Percentiles rank a stretch among this genome's conserved stretches.
phyloP scores from a whole-genome alignment of 768 basidiomycete species.

The Leccinum olivaceopallidum region DNA sequence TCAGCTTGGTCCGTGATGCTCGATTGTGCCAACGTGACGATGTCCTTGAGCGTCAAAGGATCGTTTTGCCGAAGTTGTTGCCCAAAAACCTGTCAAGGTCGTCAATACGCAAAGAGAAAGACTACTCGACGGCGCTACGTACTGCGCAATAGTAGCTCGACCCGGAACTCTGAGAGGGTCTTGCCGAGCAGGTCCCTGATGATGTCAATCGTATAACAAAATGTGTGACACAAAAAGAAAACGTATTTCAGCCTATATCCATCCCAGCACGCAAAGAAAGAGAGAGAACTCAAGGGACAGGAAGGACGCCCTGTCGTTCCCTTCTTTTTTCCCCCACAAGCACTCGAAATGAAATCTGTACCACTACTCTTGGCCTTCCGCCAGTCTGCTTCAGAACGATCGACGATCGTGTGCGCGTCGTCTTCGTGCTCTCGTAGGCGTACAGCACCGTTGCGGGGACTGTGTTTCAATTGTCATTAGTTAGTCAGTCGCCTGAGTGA shows the following conservation, averaged over 20 bases:
- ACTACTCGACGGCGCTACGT: constrained; percentile 23
- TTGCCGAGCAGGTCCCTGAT: constrained; percentile 71
- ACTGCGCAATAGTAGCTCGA: constrained; percentile 86
- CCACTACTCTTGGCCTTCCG: no score
- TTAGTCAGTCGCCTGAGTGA: neutral
- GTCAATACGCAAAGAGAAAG: constrained; percentile 5
- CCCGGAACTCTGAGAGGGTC: constrained; percentile 71
- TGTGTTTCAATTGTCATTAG: constrained; percentile 24
- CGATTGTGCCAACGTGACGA: constrained; percentile 77
- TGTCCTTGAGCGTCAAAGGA: constrained; percentile 88
- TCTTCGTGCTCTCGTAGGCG: constrained; percentile 51
- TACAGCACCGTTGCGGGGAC: constrained; percentile 80
- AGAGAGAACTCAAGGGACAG: no score
- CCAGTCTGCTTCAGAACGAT: no score
- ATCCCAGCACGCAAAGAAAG: no score
- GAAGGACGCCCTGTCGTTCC: no score
- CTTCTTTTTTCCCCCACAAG: no score
- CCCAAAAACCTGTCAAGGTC: constrained; percentile 70
- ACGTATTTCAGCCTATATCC: no score
- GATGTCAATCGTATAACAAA: constrained; percentile 47
- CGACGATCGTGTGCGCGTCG: no score
- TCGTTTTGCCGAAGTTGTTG: constrained; percentile 90
- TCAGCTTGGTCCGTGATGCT: constrained; percentile 57
- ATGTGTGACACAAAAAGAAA: no score
- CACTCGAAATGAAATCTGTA: no score